These are phyloP conservation scores for Hymenoscyphus fraxineus DNA, from an alignment of 2,329 filamentous ascomycete species.

Conservation along the genomic window DNA sequence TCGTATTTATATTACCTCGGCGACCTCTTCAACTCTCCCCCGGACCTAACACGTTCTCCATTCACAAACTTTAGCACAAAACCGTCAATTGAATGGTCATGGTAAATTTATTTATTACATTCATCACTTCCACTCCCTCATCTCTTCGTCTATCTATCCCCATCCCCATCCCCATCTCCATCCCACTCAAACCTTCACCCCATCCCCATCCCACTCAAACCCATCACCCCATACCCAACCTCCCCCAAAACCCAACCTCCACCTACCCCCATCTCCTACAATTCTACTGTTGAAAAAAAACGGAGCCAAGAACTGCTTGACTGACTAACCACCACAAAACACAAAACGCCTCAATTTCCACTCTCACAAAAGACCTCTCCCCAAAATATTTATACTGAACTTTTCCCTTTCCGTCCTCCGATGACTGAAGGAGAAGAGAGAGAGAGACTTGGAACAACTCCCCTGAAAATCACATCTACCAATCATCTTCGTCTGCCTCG, in stretches of 20 bases:
- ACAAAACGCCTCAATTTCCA: not conserved
- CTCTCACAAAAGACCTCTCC: not conserved
- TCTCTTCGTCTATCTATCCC: not conserved
- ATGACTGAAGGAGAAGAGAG: not conserved
- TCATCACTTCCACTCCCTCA: slow-evolving; percentile 9
- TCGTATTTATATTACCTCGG: no score
- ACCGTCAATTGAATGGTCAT: not conserved
- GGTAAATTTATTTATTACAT: slow-evolving; percentile 15
- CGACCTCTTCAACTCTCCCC: no score
- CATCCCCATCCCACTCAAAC: not conserved
- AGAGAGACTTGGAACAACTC: not conserved
- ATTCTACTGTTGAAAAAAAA: not conserved
- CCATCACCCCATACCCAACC: not conserved
- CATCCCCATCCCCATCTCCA: not conserved
- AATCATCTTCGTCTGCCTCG: slow-evolving; percentile 73
- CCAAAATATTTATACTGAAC: not conserved
- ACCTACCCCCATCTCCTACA: not conserved
- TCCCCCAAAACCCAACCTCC: not conserved
- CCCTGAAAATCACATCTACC: slow-evolving; percentile 41
- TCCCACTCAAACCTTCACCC: not conserved
- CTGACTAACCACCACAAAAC: not conserved
- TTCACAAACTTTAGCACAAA: not conserved
- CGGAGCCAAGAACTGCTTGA: not conserved
- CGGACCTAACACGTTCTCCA: no score
- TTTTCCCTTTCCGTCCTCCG: not conserved